Conservation (phyloP, 768 basidiomycete genomes). For the Brasilioporus rufonigricans region DNA sequence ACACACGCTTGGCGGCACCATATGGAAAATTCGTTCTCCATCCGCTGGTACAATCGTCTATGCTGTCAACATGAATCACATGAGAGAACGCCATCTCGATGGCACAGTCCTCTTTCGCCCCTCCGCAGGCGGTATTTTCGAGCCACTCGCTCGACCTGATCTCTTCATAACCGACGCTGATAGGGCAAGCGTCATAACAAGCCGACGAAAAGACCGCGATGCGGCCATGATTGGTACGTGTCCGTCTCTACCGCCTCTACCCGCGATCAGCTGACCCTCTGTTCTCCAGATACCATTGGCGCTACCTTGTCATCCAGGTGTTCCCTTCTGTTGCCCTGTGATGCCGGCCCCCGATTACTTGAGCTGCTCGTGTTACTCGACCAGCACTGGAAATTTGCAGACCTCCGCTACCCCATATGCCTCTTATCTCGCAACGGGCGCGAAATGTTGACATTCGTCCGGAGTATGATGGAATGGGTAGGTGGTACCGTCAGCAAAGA, state of each 20-base stretch:
- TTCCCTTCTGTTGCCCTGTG: slow-evolving; percentile 88
- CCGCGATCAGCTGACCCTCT: not conserved
- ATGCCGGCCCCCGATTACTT: slow-evolving; percentile 90
- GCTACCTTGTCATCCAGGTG: slow-evolving; percentile 77
- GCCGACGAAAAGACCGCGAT: slow-evolving; percentile 88
- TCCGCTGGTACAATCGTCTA: slow-evolving; percentile 95
- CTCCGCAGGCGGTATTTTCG: slow-evolving; percentile 75
- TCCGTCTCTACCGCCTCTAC: not conserved
- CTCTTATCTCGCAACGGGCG: slow-evolving; percentile 87
- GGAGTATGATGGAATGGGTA: slow-evolving; percentile 99
- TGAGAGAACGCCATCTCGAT: slow-evolving; percentile 92
- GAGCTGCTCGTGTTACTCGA: slow-evolving; percentile 95
- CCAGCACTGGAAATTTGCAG: slow-evolving; percentile 94
- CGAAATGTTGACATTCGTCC: slow-evolving; percentile 91
- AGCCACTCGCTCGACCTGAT: slow-evolving; percentile 86
- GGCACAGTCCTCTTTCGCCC: slow-evolving; percentile 84
- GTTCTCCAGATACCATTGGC: slow-evolving; percentile 74
- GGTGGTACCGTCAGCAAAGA: slow-evolving; percentile 94
- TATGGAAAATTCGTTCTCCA: slow-evolving; percentile 99
- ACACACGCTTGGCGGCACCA: slow-evolving; percentile 92
- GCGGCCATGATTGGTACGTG: slow-evolving; percentile 76
- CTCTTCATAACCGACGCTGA: slow-evolving; percentile 93
- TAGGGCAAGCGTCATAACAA: slow-evolving; percentile 75
- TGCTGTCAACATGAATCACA: slow-evolving; percentile 94
- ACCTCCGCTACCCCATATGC: slow-evolving; percentile 84